Evolutionary conservation across 768 basidiomycete genomes (phyloP), one percentile per base, ranked within the genome.

Genomic region (Leccinum truebloodii): DNA sequence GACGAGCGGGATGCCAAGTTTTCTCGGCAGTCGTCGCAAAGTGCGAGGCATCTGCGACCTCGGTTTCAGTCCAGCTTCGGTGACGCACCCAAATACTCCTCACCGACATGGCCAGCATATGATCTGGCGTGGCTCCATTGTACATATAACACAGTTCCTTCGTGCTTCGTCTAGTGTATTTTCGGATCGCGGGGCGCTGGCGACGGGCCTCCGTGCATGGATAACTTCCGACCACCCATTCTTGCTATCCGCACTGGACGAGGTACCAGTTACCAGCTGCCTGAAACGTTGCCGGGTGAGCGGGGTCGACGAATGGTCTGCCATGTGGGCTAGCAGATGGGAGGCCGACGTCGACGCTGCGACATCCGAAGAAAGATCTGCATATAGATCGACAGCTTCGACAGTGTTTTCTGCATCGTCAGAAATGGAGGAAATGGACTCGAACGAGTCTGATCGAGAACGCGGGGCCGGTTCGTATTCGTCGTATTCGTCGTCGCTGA

Each of bases 41-140:
- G 65, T 1, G 83, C 77, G 18, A 83, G 75, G 63, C 82, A 84
- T 52, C 81, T 83, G 59, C 30, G 10, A 24, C 20, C 20, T 46
- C 44, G 12, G 12, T 2, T 56, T 62, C 53, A 60, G 53, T 60
- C 57, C 6, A 22, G 20, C 46, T 52, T 51, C 20, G 20, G 48
- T 4, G 16, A 10, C 2, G 10, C 52, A 24, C 30, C 52, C 30
- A 46, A 3, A 10, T 20, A 9, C n/a, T 55, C 69, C 81, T 67
- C 59, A 89, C 87, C 90, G 83, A 71, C 90, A 92, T n/a, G 90
- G 90, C 90, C 90, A 92, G 66, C 89, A 92, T 54, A 92, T 89
- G 59, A 92, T 81, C 67, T 88, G 84, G 53, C 90, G 76, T 28
- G 80, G 75, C 59, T 87, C 86, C n/a, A 76, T 76, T 28, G 85